phyloP scores from a whole-genome alignment of 768 basidiomycete genomes.

The Calocera cornea region DNA sequence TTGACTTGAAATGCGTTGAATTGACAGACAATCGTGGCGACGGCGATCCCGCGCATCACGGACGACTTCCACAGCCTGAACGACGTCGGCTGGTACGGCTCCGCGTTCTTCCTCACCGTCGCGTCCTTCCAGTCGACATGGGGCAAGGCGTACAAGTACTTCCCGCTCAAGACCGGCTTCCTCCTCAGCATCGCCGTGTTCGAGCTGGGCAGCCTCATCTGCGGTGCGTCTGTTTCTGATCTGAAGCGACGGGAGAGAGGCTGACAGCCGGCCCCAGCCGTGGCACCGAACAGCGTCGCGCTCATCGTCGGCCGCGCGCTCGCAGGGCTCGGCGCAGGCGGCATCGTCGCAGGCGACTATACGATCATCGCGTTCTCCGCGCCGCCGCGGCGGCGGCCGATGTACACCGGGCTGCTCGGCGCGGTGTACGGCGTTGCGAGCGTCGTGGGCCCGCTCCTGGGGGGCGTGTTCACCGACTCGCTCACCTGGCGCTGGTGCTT shows the following conservation, averaged over 20 bases:
- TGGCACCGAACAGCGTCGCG: background rate
- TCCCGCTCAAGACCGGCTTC: background rate
- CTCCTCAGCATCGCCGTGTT: conserved; percentile 19
- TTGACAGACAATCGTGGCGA: conserved; percentile 25
- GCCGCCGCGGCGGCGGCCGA: background rate
- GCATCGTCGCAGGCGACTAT: conserved; percentile 10
- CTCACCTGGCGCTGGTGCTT: conserved; percentile 28
- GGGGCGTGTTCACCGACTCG: conserved; percentile 26
- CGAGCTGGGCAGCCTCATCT: conserved; percentile 25
- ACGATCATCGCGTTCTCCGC: conserved; percentile 11
- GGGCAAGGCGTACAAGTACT: background rate
- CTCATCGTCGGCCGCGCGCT: conserved; percentile 26
- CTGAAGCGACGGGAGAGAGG: background rate
- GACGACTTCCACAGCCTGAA: conserved; percentile 10
- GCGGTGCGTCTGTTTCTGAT: conserved; percentile 22
- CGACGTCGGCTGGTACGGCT: conserved; percentile 10
- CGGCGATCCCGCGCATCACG: conserved; percentile 10
- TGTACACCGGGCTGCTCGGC: conserved; percentile 8
- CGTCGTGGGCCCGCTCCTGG: conserved; percentile 25
- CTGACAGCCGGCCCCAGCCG: background rate
- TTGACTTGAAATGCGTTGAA: too few relatives aligned
- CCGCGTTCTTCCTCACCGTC: conserved; percentile 7
- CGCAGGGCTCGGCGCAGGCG: conserved; percentile 25
- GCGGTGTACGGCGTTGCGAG: conserved; percentile 22
- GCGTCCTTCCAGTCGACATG: background rate